These are phyloP conservation scores for Nemophila menziesii DNA, from an alignment of 257 asterid genomes.

Conservation along the genomic window DNA sequence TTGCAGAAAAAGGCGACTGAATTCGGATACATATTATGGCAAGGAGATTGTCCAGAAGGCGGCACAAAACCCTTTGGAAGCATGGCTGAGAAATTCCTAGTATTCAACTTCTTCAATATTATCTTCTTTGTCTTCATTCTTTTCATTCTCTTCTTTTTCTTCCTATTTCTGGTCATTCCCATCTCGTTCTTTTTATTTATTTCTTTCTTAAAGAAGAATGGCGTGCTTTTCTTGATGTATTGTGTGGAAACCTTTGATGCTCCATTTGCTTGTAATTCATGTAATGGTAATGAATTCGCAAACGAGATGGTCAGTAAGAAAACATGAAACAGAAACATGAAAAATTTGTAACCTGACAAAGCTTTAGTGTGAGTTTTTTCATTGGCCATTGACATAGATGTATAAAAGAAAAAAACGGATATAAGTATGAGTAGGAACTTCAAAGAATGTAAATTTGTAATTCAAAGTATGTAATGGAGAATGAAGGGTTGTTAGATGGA, in stretches of 20 bases:
- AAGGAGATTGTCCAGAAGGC: slow-evolving; percentile 70
- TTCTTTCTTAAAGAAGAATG: slow-evolving; percentile 10
- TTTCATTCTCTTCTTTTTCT: slow-evolving; percentile 11
- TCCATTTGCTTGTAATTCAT: neutral
- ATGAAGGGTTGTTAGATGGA: slow-evolving; percentile 1
- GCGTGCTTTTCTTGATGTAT: slow-evolving; percentile 20
- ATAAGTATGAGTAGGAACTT: too few relatives aligned
- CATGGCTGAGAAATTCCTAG: slow-evolving; percentile 44
- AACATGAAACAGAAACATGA: slow-evolving; percentile 12
- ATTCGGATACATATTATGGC: slow-evolving; percentile 51
- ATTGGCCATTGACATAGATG: too few relatives aligned
- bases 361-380: too few relatives aligned
- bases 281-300: slow-evolving; percentile 11
- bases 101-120: slow-evolving; percentile 10
- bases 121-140: slow-evolving; percentile 11
- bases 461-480: neutral
- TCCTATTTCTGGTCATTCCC: slow-evolving; percentile 1
- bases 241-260: neutral
- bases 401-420: too few relatives aligned
- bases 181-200: slow-evolving; percentile 12
- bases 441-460: slow-evolving; percentile 5
- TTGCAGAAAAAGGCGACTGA: slow-evolving; percentile 48
- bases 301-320: slow-evolving; percentile 11
- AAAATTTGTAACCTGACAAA: slow-evolving; percentile 11
- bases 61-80: slow-evolving; percentile 77